These are phyloP conservation scores for Fusarium ambrosium DNA, from an alignment of 2,329 filamentous ascomycete genomes.

Conservation along the genomic window DNA sequence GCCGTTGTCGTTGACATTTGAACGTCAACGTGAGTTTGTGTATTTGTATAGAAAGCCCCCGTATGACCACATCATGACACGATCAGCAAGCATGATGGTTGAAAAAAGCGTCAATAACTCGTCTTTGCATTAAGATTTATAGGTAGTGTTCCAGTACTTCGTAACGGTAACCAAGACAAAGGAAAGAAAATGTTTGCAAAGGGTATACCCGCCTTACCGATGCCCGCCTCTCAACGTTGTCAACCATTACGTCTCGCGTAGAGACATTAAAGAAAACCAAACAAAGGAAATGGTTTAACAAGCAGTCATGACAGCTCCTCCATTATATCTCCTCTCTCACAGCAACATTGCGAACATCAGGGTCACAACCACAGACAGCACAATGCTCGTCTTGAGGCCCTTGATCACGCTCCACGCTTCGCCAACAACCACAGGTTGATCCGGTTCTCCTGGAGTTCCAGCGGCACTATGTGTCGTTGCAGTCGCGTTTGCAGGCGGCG, in stretches of 20 bases:
- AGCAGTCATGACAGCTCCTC: not conserved
- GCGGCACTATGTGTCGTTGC: conserved; percentile 4
- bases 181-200: conserved; percentile 29
- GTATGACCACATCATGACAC: not conserved
- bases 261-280: not conserved
- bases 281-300: not conserved
- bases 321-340: not conserved
- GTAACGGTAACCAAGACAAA: conserved; percentile 14
- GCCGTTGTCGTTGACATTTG: conserved; percentile 55
- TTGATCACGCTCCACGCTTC: conserved; percentile 23
- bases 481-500: not conserved
- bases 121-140: conserved; percentile 24
- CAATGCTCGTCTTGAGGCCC: conserved; percentile 20
- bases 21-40: not conserved
- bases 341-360: conserved; percentile 27
- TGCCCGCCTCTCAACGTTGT: not conserved
- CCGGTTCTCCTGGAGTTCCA: conserved; percentile 31
- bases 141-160: conserved; percentile 1
- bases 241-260: not conserved
- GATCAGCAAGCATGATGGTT: not conserved
- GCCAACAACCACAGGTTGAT: conserved; percentile 10
- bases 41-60: not conserved
- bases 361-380: conserved; percentile 22
- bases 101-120: not conserved
- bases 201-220: conserved; percentile 20